Evolutionary conservation across 2,329 filamentous ascomycete species (phyloP).

Genomic region (Aspergillus proliferans): DNA sequence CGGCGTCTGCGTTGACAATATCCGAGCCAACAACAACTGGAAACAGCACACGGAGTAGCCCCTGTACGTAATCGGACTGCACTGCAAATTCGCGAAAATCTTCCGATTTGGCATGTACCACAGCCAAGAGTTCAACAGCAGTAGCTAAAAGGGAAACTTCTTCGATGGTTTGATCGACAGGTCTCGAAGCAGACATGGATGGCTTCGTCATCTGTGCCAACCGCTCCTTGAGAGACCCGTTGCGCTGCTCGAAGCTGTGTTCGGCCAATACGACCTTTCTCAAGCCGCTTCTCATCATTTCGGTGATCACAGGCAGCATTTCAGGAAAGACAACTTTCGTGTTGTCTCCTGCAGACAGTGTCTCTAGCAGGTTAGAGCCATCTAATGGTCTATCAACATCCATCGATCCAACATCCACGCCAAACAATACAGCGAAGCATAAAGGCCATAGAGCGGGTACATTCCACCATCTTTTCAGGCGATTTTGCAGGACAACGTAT

Average conservation of each 20-base stretch:
- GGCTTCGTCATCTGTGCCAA: slow-evolving; percentile 5
- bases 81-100: slow-evolving; percentile 78
- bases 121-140: slow-evolving; percentile 70
- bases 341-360: slow-evolving; percentile 56
- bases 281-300: slow-evolving; percentile 81
- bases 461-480: slow-evolving; percentile 83
- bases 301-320: slow-evolving; percentile 69
- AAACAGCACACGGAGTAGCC: slow-evolving; percentile 74
- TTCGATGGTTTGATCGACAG: slow-evolving; percentile 36
- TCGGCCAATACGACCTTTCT: slow-evolving; percentile 58
- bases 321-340: slow-evolving; percentile 68
- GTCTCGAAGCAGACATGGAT: slow-evolving; percentile 10
- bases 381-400: slow-evolving; percentile 70
- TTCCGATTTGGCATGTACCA: slow-evolving; percentile 68
- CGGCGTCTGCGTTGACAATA: slow-evolving; percentile 72
- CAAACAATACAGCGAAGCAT: slow-evolving; percentile 83
- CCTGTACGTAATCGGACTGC: slow-evolving; percentile 72
- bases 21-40: slow-evolving; percentile 84
- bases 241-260: slow-evolving; percentile 41
- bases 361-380: slow-evolving; percentile 64
- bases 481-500: slow-evolving; percentile 75
- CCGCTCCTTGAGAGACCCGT: slow-evolving; percentile 5
- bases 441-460: slow-evolving; percentile 78
- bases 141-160: slow-evolving; percentile 65
- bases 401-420: slow-evolving; percentile 68